A percentile compares a stretch with the other conserved stretches of the same genome.
Conservation (phyloP, 2,329 filamentous ascomycete species). For the Sphaerulina vaccinii region DNA sequence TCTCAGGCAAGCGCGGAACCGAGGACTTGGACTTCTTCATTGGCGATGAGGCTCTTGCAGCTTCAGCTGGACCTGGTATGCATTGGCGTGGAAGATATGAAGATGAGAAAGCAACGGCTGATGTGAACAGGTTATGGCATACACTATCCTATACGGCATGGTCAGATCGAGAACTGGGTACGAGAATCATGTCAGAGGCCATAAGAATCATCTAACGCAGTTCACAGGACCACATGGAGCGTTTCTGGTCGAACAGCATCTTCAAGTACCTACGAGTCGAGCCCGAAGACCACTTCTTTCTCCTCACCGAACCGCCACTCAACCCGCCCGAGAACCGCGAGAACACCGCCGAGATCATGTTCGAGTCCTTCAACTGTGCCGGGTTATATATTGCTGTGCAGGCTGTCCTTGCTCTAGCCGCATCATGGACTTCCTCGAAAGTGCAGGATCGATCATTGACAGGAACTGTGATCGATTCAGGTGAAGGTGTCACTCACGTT, state of each 20-base stretch:
- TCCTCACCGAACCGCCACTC: slow-evolving; percentile 95
- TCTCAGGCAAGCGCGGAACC: slow-evolving; percentile 89
- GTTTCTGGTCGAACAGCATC: slow-evolving; percentile 99
- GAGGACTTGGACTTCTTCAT: slow-evolving; percentile 99
- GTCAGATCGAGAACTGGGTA: slow-evolving; percentile 99
- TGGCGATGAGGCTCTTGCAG: slow-evolving; percentile 88
- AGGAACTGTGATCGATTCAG: slow-evolving; percentile 96
- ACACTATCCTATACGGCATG: slow-evolving; percentile 96
- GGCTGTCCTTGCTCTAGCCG: slow-evolving; percentile 90
- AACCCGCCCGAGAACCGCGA: slow-evolving; percentile 99
- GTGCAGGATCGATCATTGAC: slow-evolving; percentile 94
- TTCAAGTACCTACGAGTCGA: slow-evolving; percentile 99
- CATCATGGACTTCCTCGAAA: slow-evolving; percentile 98
- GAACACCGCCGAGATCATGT: slow-evolving; percentile 99
- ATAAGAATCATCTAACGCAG: slow-evolving; percentile 19
- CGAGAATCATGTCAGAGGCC: not conserved
- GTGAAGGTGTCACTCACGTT: slow-evolving; percentile 97
- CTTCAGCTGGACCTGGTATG: slow-evolving; percentile 76
- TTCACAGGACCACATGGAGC: slow-evolving; percentile 90
- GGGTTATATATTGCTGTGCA: slow-evolving; percentile 98
- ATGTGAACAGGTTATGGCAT: slow-evolving; percentile 73
- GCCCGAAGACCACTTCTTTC: slow-evolving; percentile 97
- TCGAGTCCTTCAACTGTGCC: slow-evolving; percentile 99
- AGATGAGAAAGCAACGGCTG: slow-evolving; percentile 14
- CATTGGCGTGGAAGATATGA: not conserved